Evolutionary conservation across 345 rosid species (phyloP), one percentile per base, ranked within the genome.

Genomic region (Linum lewisii): DNA sequence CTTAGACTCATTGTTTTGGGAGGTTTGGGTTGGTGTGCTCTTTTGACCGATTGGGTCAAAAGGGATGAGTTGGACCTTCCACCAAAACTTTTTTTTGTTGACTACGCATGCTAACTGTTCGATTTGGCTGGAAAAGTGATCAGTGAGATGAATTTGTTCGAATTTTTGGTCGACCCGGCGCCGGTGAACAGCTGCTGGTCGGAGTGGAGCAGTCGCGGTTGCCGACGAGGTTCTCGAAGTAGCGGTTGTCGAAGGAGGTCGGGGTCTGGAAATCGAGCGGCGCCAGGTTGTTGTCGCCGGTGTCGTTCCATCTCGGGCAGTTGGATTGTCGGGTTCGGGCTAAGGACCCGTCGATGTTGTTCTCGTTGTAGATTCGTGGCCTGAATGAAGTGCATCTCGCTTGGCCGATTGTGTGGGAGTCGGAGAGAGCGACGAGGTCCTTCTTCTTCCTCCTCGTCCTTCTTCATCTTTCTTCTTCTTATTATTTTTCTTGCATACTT

Each of bases 171-270:
- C 3, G 56, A 52, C 15, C 56, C 56, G 56, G 21, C 56, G 56
- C 56, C 56, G 56, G 23, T 6, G 56, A 20, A 52, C 24, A 52
- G 56, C 56, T 52, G 56, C 56, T 52, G 56, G 56, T 52, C 56
- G 56, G 56, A 52, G 56, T 52, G 56, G 25, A 52, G 56, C 24
- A 52, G 56, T 13, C 56, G 21, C 56, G 23, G 14, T 21, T 9
- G 56, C 25, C 21, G 56, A 52, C 25, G 22, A 52, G 56, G 56
- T 52, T 52, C 24, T 15, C 25, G 8, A 52, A 52, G 56, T 52
- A 52, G 56, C 25, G n/a, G 56, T 52, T 52, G 9, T 52, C 56
- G 9, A 52, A 52, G 24, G 24, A 3, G 56, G 56, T 52, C 56
- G 56, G 56, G 24, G 56, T n/a, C 56, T 52, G 56, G 24, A 21